Evolutionary conservation across 176 grass and related monocot species (phyloP).

Genomic region (Tillandsia fasciculata): DNA sequence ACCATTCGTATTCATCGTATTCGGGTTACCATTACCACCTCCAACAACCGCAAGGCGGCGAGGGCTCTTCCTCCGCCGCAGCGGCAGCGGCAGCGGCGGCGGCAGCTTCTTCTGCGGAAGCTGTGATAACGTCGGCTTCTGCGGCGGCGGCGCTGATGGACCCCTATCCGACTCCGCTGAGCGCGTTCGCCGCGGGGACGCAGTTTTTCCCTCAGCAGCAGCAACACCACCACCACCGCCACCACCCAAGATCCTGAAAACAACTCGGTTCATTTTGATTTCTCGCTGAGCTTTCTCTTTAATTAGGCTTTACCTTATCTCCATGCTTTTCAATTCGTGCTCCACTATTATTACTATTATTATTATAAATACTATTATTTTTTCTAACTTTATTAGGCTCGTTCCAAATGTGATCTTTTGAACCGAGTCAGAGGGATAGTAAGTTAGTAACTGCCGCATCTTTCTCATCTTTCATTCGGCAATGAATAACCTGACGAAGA

Average conservation of each 20-base stretch:
- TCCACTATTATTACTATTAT: too few species aligned
- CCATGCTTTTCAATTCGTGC: not conserved
- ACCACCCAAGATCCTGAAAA: conserved; percentile 39
- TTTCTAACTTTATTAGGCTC: too few species aligned
- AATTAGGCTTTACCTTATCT: not conserved
- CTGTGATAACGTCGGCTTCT: conserved; percentile 14
- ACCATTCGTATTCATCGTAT: not conserved
- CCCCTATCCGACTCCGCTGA: conserved; percentile 71
- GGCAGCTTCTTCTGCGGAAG: conserved; percentile 14
- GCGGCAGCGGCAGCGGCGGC: conserved; percentile 9
- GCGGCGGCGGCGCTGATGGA: conserved; percentile 71
- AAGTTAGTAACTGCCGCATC: too few species aligned
- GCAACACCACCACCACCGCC: not conserved
- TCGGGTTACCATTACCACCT: conserved; percentile 24
- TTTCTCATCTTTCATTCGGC: too few species aligned
- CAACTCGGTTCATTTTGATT: not conserved
- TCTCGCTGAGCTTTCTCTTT: not conserved
- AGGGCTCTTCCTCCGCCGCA: conserved; percentile 36
- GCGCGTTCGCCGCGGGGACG: conserved; percentile 38
- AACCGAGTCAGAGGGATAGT: too few species aligned
- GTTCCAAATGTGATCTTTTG: too few species aligned
- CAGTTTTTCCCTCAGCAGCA: conserved; percentile 35
- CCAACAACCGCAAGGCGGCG: conserved; percentile 26
- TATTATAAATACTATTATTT: too few species aligned
- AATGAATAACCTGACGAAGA: too few species aligned